Evolutionary conservation across 106 monocot species (phyloP), one percentile per base, ranked within the genome.

Genomic region (Dioscorea alata): DNA sequence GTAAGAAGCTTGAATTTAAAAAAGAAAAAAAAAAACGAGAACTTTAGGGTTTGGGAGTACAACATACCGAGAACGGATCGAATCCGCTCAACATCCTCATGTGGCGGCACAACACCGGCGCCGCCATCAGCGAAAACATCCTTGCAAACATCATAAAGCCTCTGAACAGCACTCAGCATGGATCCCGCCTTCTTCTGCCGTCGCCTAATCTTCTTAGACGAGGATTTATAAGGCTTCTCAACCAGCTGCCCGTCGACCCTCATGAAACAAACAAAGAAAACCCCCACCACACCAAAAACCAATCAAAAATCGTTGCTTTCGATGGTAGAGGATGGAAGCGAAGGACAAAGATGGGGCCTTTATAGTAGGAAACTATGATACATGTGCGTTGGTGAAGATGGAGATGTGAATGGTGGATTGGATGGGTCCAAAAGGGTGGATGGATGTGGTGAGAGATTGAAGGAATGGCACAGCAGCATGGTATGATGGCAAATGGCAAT

Each of bases 91-190:
- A 95, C 74, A n/a, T 79, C 77, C 17, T 79, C 81, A 6, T 63
- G 81, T 4, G 81, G 61, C 18, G 91, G 94, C 4, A 88, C 73
- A 35, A 91, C 22, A 2, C 88, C 88, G 1, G 91, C 71, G 9
- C 64, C 83, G 17, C 77, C 75, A 49, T 75, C 72, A 12, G 83
- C 83, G 73, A 95, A 95, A 18, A 86, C 81, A 19, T 75, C 83
- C 77, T 60, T 76, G 80, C 94, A 91, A 0, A 81, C 74, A 28
- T 86, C 81, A 54, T 74, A 90, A 23, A 95, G 75, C 66, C 50
- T 74, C 75, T 86, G 87, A 9, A 92, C 73, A 8, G 70, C 81
- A 14, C 64, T 69, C 20, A 73, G n/a, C 62, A 80, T 72, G 73
- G 73, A 42, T 6, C 42, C 66, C 17, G 48, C 18, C 56, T 19